Base-by-base conservation (phyloP, 805 yeast species). In the Candida quercuum region DNA sequence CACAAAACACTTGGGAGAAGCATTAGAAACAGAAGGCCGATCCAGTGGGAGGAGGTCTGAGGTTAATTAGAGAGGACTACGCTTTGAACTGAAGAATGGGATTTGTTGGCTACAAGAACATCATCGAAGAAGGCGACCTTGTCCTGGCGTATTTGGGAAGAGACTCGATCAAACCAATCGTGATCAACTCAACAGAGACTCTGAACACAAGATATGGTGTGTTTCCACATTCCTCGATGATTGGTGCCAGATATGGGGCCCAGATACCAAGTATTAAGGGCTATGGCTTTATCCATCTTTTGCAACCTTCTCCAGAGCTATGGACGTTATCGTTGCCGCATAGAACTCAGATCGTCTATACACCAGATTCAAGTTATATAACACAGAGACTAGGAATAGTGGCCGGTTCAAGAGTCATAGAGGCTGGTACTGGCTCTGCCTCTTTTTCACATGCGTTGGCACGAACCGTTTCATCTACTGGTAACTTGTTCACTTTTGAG, bases 371-470 rank as follows among this genome's bases (percentile, higher is more conserved):
- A 3, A 77, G 95, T 21, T 93, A 86, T 52, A 88, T 93, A 38
- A 74, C 86, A 45, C 96, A 91, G 57, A 66, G 96, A 51, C 64
- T 93, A 45, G 72, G 77, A 32, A 79, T 93, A 38, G 67, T 75
- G 15, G 76, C 86, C 12, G 89, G 91, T 1, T 72, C 87, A 1
- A 64, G 76, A 41, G 94, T 93, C 11, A 81, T 93, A 33, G 99
- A 93, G 63, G 96, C 98, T 1, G 99, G 99, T 26, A 93, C 99
- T 0, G 99, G 99, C 0, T 85, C 96, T 6, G 99, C 94, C 0
- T 87, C 96, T 1, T 86, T 93, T 54, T 84, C 96, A 3, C 99
- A 93, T 62, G 81, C 96, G 0, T 76, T 93, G 58, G 83, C 95
- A 2, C 74, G 99, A 51, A 77, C 93, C 0, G 80, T 85, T 3